Conservation (phyloP, 1,284 basidiomycete genomes). For the Moesziomyces parantarcticus region DNA sequence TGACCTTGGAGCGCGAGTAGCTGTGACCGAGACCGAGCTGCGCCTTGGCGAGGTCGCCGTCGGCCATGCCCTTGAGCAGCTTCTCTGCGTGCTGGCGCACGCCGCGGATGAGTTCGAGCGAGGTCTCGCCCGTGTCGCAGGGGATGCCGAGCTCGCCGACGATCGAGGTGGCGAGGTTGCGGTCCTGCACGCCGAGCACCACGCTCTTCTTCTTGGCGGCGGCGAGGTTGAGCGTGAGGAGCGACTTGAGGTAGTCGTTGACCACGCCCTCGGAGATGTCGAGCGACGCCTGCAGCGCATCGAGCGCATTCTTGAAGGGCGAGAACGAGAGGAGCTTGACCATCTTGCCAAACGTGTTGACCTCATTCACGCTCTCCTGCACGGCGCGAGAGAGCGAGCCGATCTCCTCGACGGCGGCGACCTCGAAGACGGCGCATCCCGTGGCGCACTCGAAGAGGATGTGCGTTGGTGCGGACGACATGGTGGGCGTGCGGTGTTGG, state of each 20-base stretch:
- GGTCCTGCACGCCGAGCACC: constrained; percentile 85
- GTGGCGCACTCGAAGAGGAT: constrained; percentile 94
- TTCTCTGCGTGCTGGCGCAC: constrained; percentile 92
- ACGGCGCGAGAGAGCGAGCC: constrained; percentile 83
- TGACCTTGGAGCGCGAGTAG: constrained; percentile 94
- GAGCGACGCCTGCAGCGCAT: constrained; percentile 95
- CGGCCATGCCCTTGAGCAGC: constrained; percentile 85
- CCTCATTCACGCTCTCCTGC: constrained; percentile 78
- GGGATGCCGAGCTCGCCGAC: constrained; percentile 80
- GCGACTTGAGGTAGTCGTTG: constrained; percentile 84
- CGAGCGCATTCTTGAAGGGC: constrained; percentile 93
- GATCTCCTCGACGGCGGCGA: constrained; percentile 88
- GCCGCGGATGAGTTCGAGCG: constrained; percentile 90
- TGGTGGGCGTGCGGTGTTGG: constrained; percentile 23
- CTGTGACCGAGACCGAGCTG: constrained; percentile 93
- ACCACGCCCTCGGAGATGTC: constrained; percentile 94
- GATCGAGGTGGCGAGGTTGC: constrained; percentile 82
- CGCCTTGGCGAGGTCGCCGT: constrained; percentile 88
- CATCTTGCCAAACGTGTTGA: constrained; percentile 94
- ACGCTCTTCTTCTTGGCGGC: constrained; percentile 81
- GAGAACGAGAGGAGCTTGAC: constrained; percentile 89
- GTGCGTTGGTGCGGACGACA: constrained; percentile 72
- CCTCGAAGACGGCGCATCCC: constrained; percentile 93
- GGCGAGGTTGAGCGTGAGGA: constrained; percentile 88
- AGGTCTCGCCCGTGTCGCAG: constrained; percentile 87